phyloP scores from a whole-genome alignment of 306 rosid species.

The Trichosanthes cucumerina region DNA sequence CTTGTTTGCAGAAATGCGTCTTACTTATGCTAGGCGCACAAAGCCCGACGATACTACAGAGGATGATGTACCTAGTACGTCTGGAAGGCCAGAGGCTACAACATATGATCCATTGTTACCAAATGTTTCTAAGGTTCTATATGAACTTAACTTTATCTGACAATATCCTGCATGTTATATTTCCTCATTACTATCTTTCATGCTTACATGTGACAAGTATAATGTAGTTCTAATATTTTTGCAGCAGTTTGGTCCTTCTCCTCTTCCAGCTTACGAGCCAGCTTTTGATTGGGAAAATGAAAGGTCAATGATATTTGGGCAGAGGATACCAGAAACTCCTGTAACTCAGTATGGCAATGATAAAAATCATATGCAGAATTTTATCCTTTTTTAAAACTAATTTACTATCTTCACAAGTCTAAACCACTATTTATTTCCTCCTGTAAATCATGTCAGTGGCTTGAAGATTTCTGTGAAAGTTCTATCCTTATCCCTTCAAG shows the following conservation, averaged over 20 bases:
- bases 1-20: constrained; percentile 64
- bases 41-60: constrained; percentile 74
- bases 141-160: background rate
- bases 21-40: constrained; percentile 67
- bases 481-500: constrained; percentile 75
- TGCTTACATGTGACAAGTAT: background rate
- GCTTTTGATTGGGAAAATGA: constrained; percentile 99
- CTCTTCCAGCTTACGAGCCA: constrained; percentile 93
- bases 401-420: background rate
- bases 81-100: constrained; percentile 70
- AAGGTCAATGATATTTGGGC: constrained; percentile 91
- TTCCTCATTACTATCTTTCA: background rate
- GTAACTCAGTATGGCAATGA: constrained; percentile 55
- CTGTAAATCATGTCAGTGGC: constrained; percentile 46
- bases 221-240: constrained; percentile 8
- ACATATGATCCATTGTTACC: constrained; percentile 35
- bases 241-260: constrained; percentile 85
- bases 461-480: constrained; percentile 93
- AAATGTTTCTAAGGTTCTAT: constrained; percentile 53
- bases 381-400: background rate
- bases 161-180: background rate
- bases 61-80: constrained; percentile 92
- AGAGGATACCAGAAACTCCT: constrained; percentile 87
- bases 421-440: constrained; percentile 15
- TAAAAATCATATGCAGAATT: background rate